Conservation (phyloP, 202 grass and related monocot species). For the Hordeum pubiflorum region DNA sequence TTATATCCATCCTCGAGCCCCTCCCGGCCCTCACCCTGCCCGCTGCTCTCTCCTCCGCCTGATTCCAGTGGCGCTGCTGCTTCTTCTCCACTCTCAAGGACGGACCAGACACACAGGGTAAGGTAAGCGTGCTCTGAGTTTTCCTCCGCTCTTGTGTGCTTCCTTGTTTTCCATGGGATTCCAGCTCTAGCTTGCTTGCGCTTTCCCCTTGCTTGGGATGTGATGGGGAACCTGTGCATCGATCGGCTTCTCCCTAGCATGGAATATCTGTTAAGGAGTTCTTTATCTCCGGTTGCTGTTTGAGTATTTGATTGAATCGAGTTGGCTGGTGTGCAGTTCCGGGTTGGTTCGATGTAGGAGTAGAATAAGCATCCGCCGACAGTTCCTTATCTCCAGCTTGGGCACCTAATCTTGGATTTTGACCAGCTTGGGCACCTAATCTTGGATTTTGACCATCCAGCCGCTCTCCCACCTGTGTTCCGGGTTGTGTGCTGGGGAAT, state of each 20-base stretch:
- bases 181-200: slow-evolving; percentile 6
- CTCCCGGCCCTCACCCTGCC: background rate
- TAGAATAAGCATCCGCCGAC: slow-evolving; percentile 26
- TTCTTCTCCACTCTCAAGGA: background rate
- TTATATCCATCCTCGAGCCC: slow-evolving; percentile 51
- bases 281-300: background rate
- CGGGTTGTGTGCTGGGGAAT: background rate
- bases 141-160: background rate
- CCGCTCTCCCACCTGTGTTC: slow-evolving; percentile 12
- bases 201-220: slow-evolving; percentile 19
- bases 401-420: slow-evolving; percentile 34
- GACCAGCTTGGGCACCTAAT: background rate
- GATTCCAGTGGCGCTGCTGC: slow-evolving; percentile 35
- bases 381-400: slow-evolving; percentile 1
- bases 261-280: background rate
- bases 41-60: background rate
- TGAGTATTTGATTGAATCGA: background rate
- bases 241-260: background rate
- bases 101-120: slow-evolving; percentile 10
- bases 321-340: background rate
- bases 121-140: background rate
- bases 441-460: slow-evolving; percentile 34
- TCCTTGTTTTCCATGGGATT: slow-evolving; percentile 24
- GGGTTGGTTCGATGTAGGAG: slow-evolving; percentile 4
- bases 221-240: slow-evolving; percentile 5